phyloP scores from a whole-genome alignment of 257 asterid genomes.

The Nicotiana attenuata region DNA sequence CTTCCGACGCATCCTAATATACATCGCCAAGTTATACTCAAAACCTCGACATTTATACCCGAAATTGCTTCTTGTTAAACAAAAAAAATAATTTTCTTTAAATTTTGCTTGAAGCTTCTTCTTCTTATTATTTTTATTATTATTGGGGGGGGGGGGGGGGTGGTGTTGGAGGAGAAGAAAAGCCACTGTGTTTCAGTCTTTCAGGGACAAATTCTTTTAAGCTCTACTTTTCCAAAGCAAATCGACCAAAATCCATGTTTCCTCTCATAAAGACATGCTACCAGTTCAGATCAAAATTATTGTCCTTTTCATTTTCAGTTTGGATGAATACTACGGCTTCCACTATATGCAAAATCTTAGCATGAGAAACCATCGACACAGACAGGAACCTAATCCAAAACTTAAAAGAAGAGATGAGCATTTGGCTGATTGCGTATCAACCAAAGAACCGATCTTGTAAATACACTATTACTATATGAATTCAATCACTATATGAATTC shows the following conservation, averaged over 20 bases:
- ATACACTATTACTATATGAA: too few species aligned
- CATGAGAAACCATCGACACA: not conserved
- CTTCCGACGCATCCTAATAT: constrained; percentile 34
- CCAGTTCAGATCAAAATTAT: not conserved
- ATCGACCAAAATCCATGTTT: not conserved
- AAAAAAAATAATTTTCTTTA: not conserved
- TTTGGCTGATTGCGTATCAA: not conserved
- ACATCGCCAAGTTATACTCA: constrained; percentile 9
- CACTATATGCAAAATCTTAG: not conserved
- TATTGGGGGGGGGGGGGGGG: not conserved
- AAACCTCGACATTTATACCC: not conserved
- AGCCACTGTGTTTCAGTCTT: not conserved
- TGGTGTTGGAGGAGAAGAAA: not conserved
- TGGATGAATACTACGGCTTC: not conserved
- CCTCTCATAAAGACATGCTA: not conserved
- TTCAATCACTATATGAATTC: not conserved
- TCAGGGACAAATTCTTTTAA: not conserved
- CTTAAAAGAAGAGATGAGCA: not conserved
- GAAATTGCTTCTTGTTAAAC: not conserved
- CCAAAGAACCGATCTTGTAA: not conserved
- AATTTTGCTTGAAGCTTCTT: not conserved
- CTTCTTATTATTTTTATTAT: too few species aligned
- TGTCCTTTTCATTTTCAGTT: not conserved
- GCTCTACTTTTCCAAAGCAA: not conserved
- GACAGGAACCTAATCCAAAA: not conserved